Evolutionary conservation across 345 rosid species (phyloP).

Genomic region (Eucalyptus erythrocorys): DNA sequence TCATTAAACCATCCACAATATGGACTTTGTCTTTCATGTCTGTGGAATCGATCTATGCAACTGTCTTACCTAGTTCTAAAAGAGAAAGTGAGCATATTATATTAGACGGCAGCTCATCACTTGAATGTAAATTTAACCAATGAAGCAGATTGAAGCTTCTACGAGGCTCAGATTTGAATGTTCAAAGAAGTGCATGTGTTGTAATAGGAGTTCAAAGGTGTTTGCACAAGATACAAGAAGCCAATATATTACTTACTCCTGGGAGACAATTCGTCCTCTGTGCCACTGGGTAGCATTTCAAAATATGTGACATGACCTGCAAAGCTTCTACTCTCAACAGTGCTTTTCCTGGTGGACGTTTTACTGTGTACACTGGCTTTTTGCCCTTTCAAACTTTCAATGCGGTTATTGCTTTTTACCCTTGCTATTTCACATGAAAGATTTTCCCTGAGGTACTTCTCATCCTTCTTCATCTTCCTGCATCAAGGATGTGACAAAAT

Average conservation of each 20-base stretch:
- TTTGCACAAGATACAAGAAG: background rate
- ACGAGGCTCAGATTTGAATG: background rate
- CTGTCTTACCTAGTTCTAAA: background rate
- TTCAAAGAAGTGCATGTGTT: background rate
- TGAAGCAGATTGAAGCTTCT: background rate
- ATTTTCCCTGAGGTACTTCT: slow-evolving; percentile 29
- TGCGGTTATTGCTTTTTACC: slow-evolving; percentile 26
- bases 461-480: slow-evolving; percentile 52
- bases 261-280: background rate
- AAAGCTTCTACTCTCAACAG: background rate
- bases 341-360: background rate
- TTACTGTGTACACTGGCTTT: background rate
- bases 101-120: background rate
- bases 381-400: slow-evolving; percentile 22
- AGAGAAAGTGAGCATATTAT: background rate
- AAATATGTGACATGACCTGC: slow-evolving; percentile 17
- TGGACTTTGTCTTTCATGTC: background rate
- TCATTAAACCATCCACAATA: background rate
- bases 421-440: slow-evolving; percentile 38
- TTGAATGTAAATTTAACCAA: background rate
- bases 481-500: background rate
- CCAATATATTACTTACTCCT: slow-evolving; percentile 7
- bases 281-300: slow-evolving; percentile 47
- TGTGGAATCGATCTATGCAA: background rate
- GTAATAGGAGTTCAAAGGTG: background rate